phyloP scores from a whole-genome alignment of 2,329 filamentous ascomycete genomes.

The Massarina eburnea region DNA sequence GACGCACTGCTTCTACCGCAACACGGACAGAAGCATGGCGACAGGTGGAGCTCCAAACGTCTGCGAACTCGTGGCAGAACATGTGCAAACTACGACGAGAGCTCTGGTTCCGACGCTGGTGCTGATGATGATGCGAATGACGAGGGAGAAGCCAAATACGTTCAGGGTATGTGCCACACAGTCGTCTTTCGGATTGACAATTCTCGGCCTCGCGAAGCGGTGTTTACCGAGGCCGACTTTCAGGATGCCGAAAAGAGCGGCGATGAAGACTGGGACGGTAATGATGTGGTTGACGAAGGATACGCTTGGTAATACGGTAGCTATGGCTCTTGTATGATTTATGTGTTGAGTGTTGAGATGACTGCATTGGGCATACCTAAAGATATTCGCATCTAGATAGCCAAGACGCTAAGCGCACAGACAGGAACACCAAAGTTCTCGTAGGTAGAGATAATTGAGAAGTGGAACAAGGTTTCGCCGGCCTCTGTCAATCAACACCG shows the following conservation, averaged over 20 bases:
- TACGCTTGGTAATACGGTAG: conserved; percentile 28
- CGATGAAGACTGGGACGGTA: conserved; percentile 61
- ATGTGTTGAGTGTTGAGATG: not conserved
- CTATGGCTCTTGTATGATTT: not conserved
- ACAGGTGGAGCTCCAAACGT: conserved; percentile 33
- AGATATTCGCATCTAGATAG: no score
- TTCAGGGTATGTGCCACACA: conserved; percentile 70
- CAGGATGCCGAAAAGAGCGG: conserved; percentile 62
- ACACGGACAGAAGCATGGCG: conserved; percentile 20
- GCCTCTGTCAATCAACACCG: no score
- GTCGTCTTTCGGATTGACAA: conserved; percentile 77
- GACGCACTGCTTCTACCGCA: conserved; percentile 27
- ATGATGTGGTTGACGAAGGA: conserved; percentile 51
- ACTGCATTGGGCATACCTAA: not conserved
- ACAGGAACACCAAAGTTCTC: no score
- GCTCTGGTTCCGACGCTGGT: conserved; percentile 30
- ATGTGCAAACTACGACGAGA: conserved; percentile 31
- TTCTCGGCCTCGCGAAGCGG: conserved; percentile 68
- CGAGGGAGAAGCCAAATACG: conserved; percentile 35
- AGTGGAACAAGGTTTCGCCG: no score
- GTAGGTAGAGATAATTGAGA: no score
- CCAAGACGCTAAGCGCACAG: no score
- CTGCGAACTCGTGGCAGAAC: conserved; percentile 32
- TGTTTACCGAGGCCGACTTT: conserved; percentile 73
- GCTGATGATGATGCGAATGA: conserved; percentile 15